Evolutionary conservation across 805 yeast species (phyloP).

Genomic region (Kazachstania psychrophila): DNA sequence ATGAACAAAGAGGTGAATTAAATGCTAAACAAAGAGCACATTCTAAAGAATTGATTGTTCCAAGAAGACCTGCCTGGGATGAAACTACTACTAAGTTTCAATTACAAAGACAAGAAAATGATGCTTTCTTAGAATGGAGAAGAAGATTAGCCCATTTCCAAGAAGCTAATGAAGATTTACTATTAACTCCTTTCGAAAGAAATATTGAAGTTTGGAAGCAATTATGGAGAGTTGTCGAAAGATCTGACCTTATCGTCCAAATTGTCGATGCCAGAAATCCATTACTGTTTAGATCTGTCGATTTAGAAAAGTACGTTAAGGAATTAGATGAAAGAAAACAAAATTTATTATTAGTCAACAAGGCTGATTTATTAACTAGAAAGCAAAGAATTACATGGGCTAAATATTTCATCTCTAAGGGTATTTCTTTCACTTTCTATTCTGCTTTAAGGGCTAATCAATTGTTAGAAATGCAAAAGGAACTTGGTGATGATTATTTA

Average conservation of each 20-base stretch:
- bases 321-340: constrained; percentile 68
- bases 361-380: constrained; percentile 77
- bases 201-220: constrained; percentile 98
- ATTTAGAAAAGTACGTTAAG: constrained; percentile 73
- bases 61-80: constrained; percentile 87
- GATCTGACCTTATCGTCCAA: constrained; percentile 89
- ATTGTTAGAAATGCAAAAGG: constrained; percentile 53
- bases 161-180: constrained; percentile 65
- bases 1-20: constrained; percentile 54
- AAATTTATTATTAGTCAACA: constrained; percentile 79
- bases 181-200: constrained; percentile 93
- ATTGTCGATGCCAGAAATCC: constrained; percentile 98
- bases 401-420: constrained; percentile 54
- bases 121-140: constrained; percentile 91
- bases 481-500: constrained; percentile 23
- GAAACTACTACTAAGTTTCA: constrained; percentile 60
- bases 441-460: constrained; percentile 83
- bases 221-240: constrained; percentile 93
- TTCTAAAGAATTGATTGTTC: constrained; percentile 70
- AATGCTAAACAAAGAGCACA: constrained; percentile 57
- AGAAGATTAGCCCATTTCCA: constrained; percentile 77
- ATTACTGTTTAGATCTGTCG: constrained; percentile 76
- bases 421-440: constrained; percentile 83
- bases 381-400: constrained; percentile 85
- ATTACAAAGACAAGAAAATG: constrained; percentile 79